These are phyloP conservation scores for Teratosphaeria pseudoeucalypti DNA, from an alignment of 2,329 filamentous ascomycete genomes.

Conservation along the genomic window DNA sequence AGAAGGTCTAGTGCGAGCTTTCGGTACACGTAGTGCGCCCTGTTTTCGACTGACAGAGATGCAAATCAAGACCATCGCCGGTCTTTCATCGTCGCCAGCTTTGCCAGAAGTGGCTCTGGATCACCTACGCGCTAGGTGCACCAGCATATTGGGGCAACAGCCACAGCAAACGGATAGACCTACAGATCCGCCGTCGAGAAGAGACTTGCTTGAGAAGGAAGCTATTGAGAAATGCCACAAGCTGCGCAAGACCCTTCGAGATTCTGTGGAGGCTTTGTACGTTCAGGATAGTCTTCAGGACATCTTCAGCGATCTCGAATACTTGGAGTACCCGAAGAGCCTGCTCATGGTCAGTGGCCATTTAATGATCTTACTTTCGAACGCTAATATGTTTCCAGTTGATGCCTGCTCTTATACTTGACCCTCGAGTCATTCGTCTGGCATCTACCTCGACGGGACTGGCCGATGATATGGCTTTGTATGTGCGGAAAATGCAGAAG, in stretches of 20 bases:
- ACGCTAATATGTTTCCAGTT: slow-evolving; percentile 11
- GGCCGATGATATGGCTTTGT: neutral
- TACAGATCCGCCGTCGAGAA: slow-evolving; percentile 10
- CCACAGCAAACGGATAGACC: neutral
- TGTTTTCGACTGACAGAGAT: slow-evolving; percentile 10
- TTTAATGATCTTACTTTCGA: neutral
- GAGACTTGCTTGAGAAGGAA: slow-evolving; percentile 16
- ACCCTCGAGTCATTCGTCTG: slow-evolving; percentile 17
- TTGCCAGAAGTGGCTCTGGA: slow-evolving; percentile 36
- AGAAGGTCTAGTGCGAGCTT: slow-evolving; percentile 31
- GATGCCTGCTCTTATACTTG: slow-evolving; percentile 29
- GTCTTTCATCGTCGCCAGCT: slow-evolving; percentile 27
- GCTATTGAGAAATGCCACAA: slow-evolving; percentile 13
- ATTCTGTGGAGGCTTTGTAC: neutral
- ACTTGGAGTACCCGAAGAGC: slow-evolving; percentile 35
- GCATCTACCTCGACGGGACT: slow-evolving; percentile 15
- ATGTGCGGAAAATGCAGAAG: slow-evolving; percentile 7
- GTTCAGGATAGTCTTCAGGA: slow-evolving; percentile 14
- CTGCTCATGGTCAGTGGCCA: slow-evolving; percentile 15
- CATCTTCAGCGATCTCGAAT: slow-evolving; percentile 39
- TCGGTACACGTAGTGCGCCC: slow-evolving; percentile 7
- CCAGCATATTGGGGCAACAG: slow-evolving; percentile 14
- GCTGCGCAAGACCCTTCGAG: slow-evolving; percentile 2
- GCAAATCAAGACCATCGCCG: slow-evolving; percentile 26
- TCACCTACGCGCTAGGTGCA: slow-evolving; percentile 22